Evolutionary conservation across 2,329 filamentous ascomycete genomes (phyloP).

Genomic region (Hymenoscyphus repandus): DNA sequence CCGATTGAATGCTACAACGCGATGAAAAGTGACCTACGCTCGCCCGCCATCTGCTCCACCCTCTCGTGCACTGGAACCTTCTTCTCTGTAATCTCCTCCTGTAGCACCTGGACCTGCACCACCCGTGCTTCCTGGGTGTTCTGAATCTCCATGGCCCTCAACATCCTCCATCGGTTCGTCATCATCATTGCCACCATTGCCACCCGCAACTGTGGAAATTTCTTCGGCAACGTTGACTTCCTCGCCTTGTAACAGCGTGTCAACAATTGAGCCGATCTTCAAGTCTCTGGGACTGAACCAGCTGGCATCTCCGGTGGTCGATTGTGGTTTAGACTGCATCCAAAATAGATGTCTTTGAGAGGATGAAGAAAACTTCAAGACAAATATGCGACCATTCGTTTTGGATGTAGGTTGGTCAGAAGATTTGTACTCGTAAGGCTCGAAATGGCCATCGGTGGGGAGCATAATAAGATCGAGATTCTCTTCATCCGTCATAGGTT

Average conservation of each 20-base stretch:
- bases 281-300: conserved; percentile 82
- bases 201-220: conserved; percentile 57
- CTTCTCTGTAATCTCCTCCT: conserved; percentile 84
- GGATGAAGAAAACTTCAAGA: conserved; percentile 88
- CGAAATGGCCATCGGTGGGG: conserved; percentile 80
- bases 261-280: conserved; percentile 83
- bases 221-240: conserved; percentile 75
- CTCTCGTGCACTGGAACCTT: conserved; percentile 82
- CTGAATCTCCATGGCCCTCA: conserved; percentile 58
- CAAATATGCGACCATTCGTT: conserved; percentile 85
- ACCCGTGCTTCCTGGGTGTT: conserved; percentile 61
- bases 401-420: conserved; percentile 54
- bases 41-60: conserved; percentile 93
- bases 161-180: conserved; percentile 78
- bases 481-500: conserved; percentile 66
- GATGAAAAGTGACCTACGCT: conserved; percentile 78
- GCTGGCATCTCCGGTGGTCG: conserved; percentile 59
- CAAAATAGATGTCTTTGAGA: conserved; percentile 92
- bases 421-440: conserved; percentile 71
- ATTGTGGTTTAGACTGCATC: conserved; percentile 88
- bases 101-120: conserved; percentile 84
- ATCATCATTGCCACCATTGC: conserved; percentile 54
- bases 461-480: conserved; percentile 86
- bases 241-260: conserved; percentile 79
- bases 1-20: conserved; percentile 21